phyloP scores from a whole-genome alignment of 345 rosid genomes.

The Abelmoschus esculentus region DNA sequence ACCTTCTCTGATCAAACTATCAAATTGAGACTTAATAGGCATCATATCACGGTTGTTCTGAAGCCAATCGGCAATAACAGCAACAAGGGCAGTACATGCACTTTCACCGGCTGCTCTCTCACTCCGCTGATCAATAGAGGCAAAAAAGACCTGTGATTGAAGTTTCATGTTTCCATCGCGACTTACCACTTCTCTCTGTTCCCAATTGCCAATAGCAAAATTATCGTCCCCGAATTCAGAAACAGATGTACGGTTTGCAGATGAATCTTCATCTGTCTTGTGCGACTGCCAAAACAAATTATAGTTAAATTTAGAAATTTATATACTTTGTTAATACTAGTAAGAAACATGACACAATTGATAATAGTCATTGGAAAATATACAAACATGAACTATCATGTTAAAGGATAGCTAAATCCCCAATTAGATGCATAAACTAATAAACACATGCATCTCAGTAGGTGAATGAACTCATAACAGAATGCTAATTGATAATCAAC shows the following conservation, averaged over 20 bases:
- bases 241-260: slow-evolving; percentile 54
- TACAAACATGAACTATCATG: background rate
- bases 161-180: slow-evolving; percentile 94
- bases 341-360: background rate
- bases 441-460: background rate
- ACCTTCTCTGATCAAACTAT: slow-evolving; percentile 85
- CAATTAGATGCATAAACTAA: background rate
- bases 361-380: background rate
- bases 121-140: slow-evolving; percentile 93
- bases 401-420: background rate
- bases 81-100: slow-evolving; percentile 91
- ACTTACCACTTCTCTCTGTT: slow-evolving; percentile 61
- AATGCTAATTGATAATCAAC: background rate
- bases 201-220: slow-evolving; percentile 92
- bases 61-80: slow-evolving; percentile 92
- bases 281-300: slow-evolving; percentile 46
- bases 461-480: background rate
- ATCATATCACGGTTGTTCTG: slow-evolving; percentile 60
- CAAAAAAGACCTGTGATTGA: slow-evolving; percentile 63
- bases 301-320: background rate
- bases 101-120: slow-evolving; percentile 96
- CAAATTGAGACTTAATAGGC: slow-evolving; percentile 93
- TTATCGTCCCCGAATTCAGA: slow-evolving; percentile 91
- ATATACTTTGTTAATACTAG: background rate
- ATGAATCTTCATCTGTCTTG: slow-evolving; percentile 57